These are phyloP conservation scores for Gryganskiella cystojenkinii DNA, from an alignment of 192 early-diverging fungal species.

Conservation along the genomic window DNA sequence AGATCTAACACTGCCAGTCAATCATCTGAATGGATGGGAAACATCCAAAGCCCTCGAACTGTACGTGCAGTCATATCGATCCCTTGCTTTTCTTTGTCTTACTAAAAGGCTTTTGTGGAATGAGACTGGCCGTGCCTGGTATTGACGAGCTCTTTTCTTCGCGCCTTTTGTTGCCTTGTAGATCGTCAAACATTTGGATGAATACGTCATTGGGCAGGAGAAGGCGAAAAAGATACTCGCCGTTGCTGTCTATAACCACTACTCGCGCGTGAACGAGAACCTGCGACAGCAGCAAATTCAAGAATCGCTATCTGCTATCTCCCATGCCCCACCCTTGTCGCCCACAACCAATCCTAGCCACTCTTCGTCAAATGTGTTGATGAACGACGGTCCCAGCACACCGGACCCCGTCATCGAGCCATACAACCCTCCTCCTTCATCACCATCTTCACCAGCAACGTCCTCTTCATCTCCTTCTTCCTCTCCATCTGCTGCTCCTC, in stretches of 20 bases:
- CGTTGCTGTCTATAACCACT: constrained; percentile 90
- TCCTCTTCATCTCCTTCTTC: constrained; percentile 9
- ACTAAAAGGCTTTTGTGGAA: background rate
- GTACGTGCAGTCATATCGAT: constrained; percentile 5
- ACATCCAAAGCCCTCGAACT: constrained; percentile 35
- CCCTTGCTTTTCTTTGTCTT: background rate
- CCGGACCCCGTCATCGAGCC: constrained; percentile 48
- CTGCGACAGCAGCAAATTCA: constrained; percentile 60
- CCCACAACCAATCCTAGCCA: constrained; percentile 9
- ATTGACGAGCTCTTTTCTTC: no score
- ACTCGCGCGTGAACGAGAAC: constrained; percentile 80
- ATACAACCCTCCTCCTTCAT: constrained; percentile 10
- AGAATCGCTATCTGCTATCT: constrained; percentile 22
- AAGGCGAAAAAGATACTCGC: constrained; percentile 84
- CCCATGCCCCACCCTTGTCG: constrained; percentile 9
- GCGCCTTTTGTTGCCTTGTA: constrained; percentile 24
- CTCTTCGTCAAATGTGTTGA: constrained; percentile 31
- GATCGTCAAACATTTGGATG: constrained; percentile 84
- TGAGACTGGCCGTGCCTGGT: no score
- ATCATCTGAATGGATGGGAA: constrained; percentile 41
- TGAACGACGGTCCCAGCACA: constrained; percentile 48
- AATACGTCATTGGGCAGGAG: constrained; percentile 90
- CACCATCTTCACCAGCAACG: constrained; percentile 8
- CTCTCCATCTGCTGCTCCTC: background rate
- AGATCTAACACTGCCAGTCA: constrained; percentile 10